Evolutionary conservation across 1,284 basidiomycete species (phyloP).

Genomic region (Ceratobasidium sp.): DNA sequence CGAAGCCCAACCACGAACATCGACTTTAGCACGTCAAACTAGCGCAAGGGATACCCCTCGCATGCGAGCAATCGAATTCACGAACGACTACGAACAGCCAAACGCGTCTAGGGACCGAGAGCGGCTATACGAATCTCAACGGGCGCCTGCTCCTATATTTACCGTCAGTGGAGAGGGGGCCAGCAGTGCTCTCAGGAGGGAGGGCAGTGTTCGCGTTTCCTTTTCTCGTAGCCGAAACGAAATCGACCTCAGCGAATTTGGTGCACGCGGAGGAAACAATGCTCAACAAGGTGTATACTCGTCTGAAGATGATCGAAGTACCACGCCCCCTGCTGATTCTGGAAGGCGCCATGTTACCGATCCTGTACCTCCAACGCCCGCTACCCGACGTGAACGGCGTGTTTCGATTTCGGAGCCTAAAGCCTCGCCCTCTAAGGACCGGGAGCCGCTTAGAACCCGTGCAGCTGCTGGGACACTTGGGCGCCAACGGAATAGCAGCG

Average conservation of each 20-base stretch:
- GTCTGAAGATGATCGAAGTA: slow-evolving; percentile 41
- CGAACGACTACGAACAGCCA: slow-evolving; percentile 27
- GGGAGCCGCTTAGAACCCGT: slow-evolving; percentile 53
- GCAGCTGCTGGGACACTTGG: slow-evolving; percentile 49
- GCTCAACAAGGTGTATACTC: slow-evolving; percentile 37
- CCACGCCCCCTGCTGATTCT: slow-evolving; percentile 36
- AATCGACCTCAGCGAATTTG: slow-evolving; percentile 27
- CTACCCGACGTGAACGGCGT: slow-evolving; percentile 11
- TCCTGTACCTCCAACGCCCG: slow-evolving; percentile 11
- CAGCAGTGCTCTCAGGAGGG: slow-evolving; percentile 13
- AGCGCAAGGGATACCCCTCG: slow-evolving; percentile 19
- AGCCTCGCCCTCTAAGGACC: slow-evolving; percentile 32
- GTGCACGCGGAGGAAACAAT: not conserved
- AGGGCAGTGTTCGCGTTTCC: slow-evolving; percentile 42
- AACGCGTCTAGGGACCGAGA: slow-evolving; percentile 38
- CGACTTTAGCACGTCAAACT: slow-evolving; percentile 2
- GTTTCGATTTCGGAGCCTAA: slow-evolving; percentile 34
- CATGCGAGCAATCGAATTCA: slow-evolving; percentile 23
- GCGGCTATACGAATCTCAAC: slow-evolving; percentile 30
- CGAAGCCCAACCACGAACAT: not conserved
- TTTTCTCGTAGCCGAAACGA: slow-evolving; percentile 38
- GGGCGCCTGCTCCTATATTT: slow-evolving; percentile 16
- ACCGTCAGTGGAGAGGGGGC: slow-evolving; percentile 20
- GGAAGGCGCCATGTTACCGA: slow-evolving; percentile 24
- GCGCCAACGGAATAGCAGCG: slow-evolving; percentile 30